Evolutionary conservation across 1,284 basidiomycete species (phyloP).

Genomic region (Coriolopsis trogii): DNA sequence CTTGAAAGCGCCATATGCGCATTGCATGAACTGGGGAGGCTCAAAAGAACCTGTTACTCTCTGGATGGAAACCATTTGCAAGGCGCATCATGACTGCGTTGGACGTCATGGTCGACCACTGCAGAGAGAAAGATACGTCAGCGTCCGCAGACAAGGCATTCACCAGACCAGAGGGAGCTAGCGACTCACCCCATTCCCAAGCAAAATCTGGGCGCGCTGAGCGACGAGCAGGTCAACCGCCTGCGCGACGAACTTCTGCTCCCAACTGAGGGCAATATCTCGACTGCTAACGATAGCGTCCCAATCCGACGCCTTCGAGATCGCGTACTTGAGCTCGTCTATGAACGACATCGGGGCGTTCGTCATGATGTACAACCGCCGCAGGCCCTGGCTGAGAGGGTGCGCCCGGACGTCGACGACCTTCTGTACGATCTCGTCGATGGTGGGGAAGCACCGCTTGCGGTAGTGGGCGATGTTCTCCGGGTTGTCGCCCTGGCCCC

Average conservation of each 20-base stretch:
- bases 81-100: conserved; percentile 59
- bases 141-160: conserved; percentile 21
- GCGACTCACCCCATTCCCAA: conserved; percentile 47
- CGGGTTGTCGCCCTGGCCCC: conserved; percentile 30
- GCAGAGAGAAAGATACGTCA: background rate
- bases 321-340: conserved; percentile 43
- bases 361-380: conserved; percentile 56
- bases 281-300: conserved; percentile 34
- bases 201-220: conserved; percentile 42
- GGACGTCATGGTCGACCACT: conserved; percentile 64
- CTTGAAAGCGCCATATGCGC: background rate
- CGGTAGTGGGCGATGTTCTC: conserved; percentile 37
- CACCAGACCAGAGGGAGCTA: background rate
- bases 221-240: conserved; percentile 48
- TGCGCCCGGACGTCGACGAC: conserved; percentile 40
- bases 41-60: conserved; percentile 25
- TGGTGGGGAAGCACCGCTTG: conserved; percentile 49
- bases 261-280: conserved; percentile 39
- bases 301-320: conserved; percentile 31
- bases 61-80: conserved; percentile 35
- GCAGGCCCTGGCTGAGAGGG: conserved; percentile 31
- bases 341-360: conserved; percentile 47
- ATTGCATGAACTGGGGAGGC: background rate
- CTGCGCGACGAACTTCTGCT: conserved; percentile 41
- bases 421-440: conserved; percentile 46